These are phyloP conservation scores for Sporisorium exsertum DNA, from an alignment of 1,284 basidiomycete genomes.

Conservation along the genomic window DNA sequence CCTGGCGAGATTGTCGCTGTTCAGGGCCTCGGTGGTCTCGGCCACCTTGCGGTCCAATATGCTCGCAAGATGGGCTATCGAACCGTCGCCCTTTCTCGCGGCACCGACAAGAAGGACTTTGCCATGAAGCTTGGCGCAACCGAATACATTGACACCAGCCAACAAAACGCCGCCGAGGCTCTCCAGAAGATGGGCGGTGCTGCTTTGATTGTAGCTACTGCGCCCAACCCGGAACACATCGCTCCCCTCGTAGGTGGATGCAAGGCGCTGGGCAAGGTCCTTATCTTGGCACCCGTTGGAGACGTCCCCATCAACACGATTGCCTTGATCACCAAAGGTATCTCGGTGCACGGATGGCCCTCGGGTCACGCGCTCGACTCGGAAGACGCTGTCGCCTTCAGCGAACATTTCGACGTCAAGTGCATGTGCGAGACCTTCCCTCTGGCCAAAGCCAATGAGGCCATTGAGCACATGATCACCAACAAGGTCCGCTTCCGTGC, in stretches of 20 bases:
- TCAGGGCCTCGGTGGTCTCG: constrained; percentile 71
- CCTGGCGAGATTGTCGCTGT: constrained; percentile 69
- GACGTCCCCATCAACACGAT: constrained; percentile 52
- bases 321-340: constrained; percentile 68
- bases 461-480: constrained; percentile 67
- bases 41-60: constrained; percentile 69
- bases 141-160: constrained; percentile 67
- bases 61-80: constrained; percentile 69
- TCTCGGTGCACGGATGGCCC: constrained; percentile 70
- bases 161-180: constrained; percentile 63
- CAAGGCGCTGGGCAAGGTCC: constrained; percentile 67
- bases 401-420: constrained; percentile 65
- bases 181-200: constrained; percentile 71
- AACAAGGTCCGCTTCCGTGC: constrained; percentile 69
- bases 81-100: constrained; percentile 69
- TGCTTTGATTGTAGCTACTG: constrained; percentile 69
- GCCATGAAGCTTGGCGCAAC: constrained; percentile 70
- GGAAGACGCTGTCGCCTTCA: constrained; percentile 69
- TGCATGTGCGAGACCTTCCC: constrained; percentile 69
- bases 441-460: constrained; percentile 69
- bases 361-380: constrained; percentile 65
- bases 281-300: constrained; percentile 59
- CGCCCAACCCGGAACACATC: constrained; percentile 67
- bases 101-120: constrained; percentile 66
- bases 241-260: constrained; percentile 67